phyloP scores from a whole-genome alignment of 2,329 filamentous ascomycete genomes.

The Dryadomyces quercus-mongolicae region DNA sequence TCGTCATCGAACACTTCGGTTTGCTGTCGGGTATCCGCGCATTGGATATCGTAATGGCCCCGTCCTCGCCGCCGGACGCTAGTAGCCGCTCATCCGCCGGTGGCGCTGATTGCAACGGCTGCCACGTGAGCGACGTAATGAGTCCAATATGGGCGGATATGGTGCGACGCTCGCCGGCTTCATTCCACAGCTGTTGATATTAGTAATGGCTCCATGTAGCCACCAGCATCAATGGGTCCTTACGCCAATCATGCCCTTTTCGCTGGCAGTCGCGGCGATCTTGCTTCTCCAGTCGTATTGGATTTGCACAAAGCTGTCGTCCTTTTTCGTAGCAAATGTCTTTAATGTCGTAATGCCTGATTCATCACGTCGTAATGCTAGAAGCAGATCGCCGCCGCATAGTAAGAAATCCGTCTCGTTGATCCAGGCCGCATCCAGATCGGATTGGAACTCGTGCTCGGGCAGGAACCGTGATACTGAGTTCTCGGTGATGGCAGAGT shows the following conservation, averaged over 20 bases:
- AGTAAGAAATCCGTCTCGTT: slow-evolving; percentile 45
- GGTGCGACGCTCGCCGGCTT: slow-evolving; percentile 37
- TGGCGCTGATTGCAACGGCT: slow-evolving; percentile 33
- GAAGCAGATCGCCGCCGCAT: slow-evolving; percentile 43
- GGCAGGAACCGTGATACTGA: slow-evolving; percentile 35
- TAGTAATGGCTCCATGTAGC: background rate
- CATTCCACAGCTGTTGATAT: slow-evolving; percentile 38
- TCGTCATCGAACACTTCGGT: slow-evolving; percentile 47
- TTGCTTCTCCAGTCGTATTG: slow-evolving; percentile 42
- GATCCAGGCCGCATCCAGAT: slow-evolving; percentile 49
- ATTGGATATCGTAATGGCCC: slow-evolving; percentile 52
- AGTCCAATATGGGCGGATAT: slow-evolving; percentile 47
- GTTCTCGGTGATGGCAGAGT: slow-evolving; percentile 29
- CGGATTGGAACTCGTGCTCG: slow-evolving; percentile 35
- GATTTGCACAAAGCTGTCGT: slow-evolving; percentile 42
- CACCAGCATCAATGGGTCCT: slow-evolving; percentile 16
- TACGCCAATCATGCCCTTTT: slow-evolving; percentile 49
- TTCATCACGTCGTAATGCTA: slow-evolving; percentile 34
- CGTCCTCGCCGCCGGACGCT: slow-evolving; percentile 50
- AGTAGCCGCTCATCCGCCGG: slow-evolving; percentile 41
- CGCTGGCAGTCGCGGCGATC: slow-evolving; percentile 45
- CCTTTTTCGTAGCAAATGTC: slow-evolving; percentile 39
- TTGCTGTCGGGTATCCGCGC: slow-evolving; percentile 41
- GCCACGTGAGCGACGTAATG: slow-evolving; percentile 49
- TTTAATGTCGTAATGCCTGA: slow-evolving; percentile 31